Evolutionary conservation across 106 monocot species (phyloP), one percentile per base, ranked within the genome.

Genomic region (Allium fistulosum): DNA sequence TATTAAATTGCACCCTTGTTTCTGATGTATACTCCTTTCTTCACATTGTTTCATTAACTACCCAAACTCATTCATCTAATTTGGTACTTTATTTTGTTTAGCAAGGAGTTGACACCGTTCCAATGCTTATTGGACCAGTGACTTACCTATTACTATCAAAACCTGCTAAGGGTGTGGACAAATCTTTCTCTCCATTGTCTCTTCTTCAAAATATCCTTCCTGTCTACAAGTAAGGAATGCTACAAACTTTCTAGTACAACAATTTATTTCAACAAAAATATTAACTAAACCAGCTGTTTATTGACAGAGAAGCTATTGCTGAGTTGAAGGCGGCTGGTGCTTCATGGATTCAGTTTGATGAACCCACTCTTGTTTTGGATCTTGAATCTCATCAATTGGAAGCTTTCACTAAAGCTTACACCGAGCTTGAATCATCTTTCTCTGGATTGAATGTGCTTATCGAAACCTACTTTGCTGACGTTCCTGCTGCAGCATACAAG

Each of bases 81-180:
- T 66, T 66, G 50, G 66, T 28, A 46, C 51, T n/a, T 55, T 53
- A 13, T n/a, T 84, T 73, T 22, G 1, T 22, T 22, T 69, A 93
- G 93, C 85, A 83, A 70, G 93, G 93, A 10, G 67, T 93, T 64
- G 79, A 88, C 16, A 93, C 88, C 9, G 83, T 93, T 75, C 88
- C 93, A 59, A 86, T 93, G 26, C 83, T 93, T 58, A 48, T 88
- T 75, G 93, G 93, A 63, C 93, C 93, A 62, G 88, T 93, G n/a
- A 77, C 88, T 18, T 92, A 88, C 70, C 72, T 93, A 73, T 68
- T 93, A 79, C 86, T 88, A 63, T 86, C 93, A 55, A 93, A 93
- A 56, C 77, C 88, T 62, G 88, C 93, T n/a, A 86, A 88, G 63
- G 93, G 88, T 53, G 85, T 86, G 3, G 86, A 88, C 61, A 93